Conservation (phyloP, 352 stramenopile species). For the Pythium apleroticum region DNA sequence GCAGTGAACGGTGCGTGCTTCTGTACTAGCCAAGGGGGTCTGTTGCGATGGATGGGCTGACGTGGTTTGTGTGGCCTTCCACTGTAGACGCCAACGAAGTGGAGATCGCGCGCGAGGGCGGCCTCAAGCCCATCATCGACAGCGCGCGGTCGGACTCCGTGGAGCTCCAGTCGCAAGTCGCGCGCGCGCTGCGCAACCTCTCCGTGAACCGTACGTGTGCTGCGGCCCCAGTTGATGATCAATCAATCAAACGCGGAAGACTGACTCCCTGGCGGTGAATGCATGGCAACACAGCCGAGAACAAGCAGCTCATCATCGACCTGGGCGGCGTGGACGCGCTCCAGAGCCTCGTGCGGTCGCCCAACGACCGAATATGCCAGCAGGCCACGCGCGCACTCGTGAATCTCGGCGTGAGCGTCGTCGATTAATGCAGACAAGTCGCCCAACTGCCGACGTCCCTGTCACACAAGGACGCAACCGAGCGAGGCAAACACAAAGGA, state of each 20-base stretch:
- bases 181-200: conserved; percentile 91
- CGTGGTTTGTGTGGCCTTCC: background rate
- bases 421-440: conserved; percentile 39
- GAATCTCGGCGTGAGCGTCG: conserved; percentile 85
- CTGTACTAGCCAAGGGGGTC: background rate
- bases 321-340: conserved; percentile 81
- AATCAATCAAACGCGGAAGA: no score
- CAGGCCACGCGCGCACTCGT: conserved; percentile 85
- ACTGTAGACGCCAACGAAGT: conserved; percentile 88
- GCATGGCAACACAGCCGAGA: conserved; percentile 53
- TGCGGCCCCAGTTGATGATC: background rate
- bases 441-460: background rate
- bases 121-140: conserved; percentile 90
- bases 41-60: background rate
- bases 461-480: no score
- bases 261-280: background rate
- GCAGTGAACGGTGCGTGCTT: conserved; percentile 86
- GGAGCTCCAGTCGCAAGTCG: conserved; percentile 86
- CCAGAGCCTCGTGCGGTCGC: conserved; percentile 72
- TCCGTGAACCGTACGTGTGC: conserved; percentile 87
- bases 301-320: conserved; percentile 89
- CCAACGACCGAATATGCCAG: conserved; percentile 88
- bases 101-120: conserved; percentile 87
- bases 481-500: background rate
- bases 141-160: conserved; percentile 75